Conservation (phyloP, 352 stramenopile genomes). For the Pilasporangium apinafurcum region DNA sequence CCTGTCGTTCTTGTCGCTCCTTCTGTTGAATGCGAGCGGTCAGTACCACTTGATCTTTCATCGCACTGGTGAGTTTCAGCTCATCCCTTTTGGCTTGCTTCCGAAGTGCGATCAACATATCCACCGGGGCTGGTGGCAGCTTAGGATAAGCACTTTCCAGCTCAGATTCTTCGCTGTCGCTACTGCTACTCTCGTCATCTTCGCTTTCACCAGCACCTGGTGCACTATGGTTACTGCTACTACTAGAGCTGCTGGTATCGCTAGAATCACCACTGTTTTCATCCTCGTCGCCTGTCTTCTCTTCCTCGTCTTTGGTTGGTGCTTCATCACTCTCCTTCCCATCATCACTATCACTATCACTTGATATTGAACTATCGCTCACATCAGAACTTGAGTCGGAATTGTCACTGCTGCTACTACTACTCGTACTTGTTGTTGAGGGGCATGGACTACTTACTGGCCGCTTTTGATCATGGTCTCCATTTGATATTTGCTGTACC, state of each 20-base stretch:
- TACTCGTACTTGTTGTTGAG: constrained; percentile 24
- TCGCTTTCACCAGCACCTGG: background rate
- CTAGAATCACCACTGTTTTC: constrained; percentile 25
- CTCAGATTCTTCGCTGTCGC: constrained; percentile 48
- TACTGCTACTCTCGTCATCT: constrained; percentile 34
- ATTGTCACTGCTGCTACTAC: constrained; percentile 22
- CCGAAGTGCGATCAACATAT: constrained; percentile 43
- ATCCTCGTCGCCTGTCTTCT: constrained; percentile 9
- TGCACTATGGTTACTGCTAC: constrained; percentile 1
- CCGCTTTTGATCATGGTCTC: constrained; percentile 18
- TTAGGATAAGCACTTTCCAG: constrained; percentile 56
- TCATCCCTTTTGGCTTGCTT: constrained; percentile 49
- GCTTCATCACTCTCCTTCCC: constrained; percentile 2
- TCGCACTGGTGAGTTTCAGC: constrained; percentile 30
- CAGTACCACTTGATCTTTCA: constrained; percentile 31
- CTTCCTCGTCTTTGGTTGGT: constrained; percentile 4
- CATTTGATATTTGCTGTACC: constrained; percentile 5
- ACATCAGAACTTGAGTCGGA: constrained; percentile 9
- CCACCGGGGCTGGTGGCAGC: constrained; percentile 47
- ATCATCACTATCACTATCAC: constrained; percentile 13
- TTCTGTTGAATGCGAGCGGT: constrained; percentile 25
- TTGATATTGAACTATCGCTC: constrained; percentile 12
- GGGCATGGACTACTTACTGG: constrained; percentile 26
- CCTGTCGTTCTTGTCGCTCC: constrained; percentile 23
- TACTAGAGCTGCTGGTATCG: constrained; percentile 12